A percentile compares a stretch with the other conserved stretches of the same genome.
These are phyloP conservation scores for Grigorovia humatica DNA, from an alignment of 805 yeast species.

Conservation along the genomic window DNA sequence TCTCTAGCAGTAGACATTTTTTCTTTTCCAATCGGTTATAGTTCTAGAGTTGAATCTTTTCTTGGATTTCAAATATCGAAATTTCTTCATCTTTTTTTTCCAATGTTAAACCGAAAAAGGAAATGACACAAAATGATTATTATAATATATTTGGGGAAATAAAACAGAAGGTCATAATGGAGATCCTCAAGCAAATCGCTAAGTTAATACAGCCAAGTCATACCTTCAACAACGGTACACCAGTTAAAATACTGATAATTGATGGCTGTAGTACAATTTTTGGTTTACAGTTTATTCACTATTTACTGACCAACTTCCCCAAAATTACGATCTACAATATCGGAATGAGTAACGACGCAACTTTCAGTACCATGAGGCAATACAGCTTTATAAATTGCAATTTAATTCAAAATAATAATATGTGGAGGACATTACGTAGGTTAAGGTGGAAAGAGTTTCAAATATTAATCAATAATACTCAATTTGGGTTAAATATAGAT, in stretches of 20 bases:
- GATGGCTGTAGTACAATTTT: background rate
- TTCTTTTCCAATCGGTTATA: too few relatives aligned
- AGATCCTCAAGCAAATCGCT: background rate
- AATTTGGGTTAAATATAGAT: background rate
- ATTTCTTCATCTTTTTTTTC: too few relatives aligned
- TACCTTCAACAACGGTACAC: background rate
- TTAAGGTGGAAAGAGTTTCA: background rate
- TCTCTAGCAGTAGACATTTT: slow-evolving; percentile 45
- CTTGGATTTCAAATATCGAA: too few relatives aligned
- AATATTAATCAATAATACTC: background rate
- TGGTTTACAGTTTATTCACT: background rate
- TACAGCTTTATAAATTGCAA: slow-evolving; percentile 6
- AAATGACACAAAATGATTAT: background rate
- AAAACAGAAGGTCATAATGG: too few relatives aligned
- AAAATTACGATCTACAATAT: background rate
- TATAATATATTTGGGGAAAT: too few relatives aligned
- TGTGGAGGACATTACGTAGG: background rate
- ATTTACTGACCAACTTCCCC: background rate
- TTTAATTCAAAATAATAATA: background rate
- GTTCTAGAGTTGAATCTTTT: too few relatives aligned
- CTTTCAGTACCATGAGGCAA: background rate
- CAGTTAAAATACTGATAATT: background rate
- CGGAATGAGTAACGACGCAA: background rate
- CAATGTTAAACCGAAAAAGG: too few relatives aligned
- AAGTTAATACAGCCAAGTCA: background rate